Conservation (phyloP, 2,329 filamentous ascomycete genomes). For the Trichoderma lentiforme region DNA sequence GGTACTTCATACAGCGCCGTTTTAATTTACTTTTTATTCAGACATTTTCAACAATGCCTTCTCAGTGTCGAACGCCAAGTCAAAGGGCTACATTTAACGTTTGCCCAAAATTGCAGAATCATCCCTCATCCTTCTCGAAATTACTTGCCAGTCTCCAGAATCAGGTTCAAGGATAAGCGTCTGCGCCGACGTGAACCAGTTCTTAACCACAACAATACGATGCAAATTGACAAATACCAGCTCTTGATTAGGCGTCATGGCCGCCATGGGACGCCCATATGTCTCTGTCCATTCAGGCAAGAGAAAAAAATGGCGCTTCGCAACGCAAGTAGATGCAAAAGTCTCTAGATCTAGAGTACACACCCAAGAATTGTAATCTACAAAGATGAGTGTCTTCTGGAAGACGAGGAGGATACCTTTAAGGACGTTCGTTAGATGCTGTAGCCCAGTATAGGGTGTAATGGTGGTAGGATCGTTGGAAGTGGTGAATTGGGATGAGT, state of each 20-base stretch:
- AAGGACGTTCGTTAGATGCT: not conserved
- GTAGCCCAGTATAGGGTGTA: not conserved
- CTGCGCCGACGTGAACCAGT: not conserved
- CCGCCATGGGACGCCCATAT: not conserved
- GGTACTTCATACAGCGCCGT: not conserved
- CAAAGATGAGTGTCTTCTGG: not conserved
- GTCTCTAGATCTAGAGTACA: constrained; percentile 1
- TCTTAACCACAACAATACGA: constrained; percentile 1
- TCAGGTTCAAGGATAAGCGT: not conserved
- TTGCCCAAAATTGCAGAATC: not conserved
- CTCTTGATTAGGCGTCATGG: not conserved
- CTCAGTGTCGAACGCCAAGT: not conserved
- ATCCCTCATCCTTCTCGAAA: not conserved
- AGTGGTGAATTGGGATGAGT: not conserved
- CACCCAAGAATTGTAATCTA: constrained; percentile 5
- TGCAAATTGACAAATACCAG: not conserved
- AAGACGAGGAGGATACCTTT: not conserved
- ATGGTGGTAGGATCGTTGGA: not conserved
- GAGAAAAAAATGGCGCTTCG: constrained; percentile 9
- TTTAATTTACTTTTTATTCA: not conserved
- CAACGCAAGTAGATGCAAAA: not conserved
- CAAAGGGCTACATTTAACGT: not conserved
- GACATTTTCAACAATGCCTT: not conserved
- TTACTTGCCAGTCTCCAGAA: not conserved
- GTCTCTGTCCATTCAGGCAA: constrained; percentile 7